Base-by-base conservation (phyloP, 2,329 filamentous ascomycete species). In the Sporothrix globosa region DNA sequence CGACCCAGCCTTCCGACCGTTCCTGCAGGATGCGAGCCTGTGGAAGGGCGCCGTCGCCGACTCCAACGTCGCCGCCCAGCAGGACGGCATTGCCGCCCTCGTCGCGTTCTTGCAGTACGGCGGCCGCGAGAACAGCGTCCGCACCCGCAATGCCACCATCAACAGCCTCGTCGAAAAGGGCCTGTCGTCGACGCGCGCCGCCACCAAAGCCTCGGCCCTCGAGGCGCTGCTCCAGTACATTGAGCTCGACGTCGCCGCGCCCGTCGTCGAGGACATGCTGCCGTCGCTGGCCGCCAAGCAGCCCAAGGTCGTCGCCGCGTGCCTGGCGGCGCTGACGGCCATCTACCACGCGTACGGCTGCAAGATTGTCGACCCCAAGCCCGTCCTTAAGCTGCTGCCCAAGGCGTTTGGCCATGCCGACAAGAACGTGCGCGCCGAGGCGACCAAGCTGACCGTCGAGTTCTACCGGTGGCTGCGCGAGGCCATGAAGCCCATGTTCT, bases 401-500 rank as follows among this genome's bases (percentile, higher is more conserved):
- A 98, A 98, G 78, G 91, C 90, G 1, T 99, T 97, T 78, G 93
- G 92, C 24, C 96, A 98, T 79, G 95, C 96, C 44, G 96, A 99
- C 84, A 99, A 99, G 82, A 98, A 98, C 78, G 92, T 99, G 19
- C 91, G 96, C 80, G 93, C 94, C 3, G 96, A 97, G 79, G 93
- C 94, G 39, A 96, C 96, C 61, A 93, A 91, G 75, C 84, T 99
- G 70, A 91, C 95, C 0, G 92, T 97, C 63, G 96, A 99, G 78
- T 88, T 99, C 71, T 99, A 99, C 81, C 86, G 96, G 80, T 99
- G 96, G 96, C 85, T 99, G 46, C 91, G 95, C 75, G 96, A 99
- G 74, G 95, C 95, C 13, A 97, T 99, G 90, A 99, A 99, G 79
- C 93, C 95, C 50, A 91, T 98, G 81, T 98, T 99, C 79, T 99